phyloP scores from a whole-genome alignment of 495 filamentous ascomycete genomes.

The Pyrenopolyporus hunteri region DNA sequence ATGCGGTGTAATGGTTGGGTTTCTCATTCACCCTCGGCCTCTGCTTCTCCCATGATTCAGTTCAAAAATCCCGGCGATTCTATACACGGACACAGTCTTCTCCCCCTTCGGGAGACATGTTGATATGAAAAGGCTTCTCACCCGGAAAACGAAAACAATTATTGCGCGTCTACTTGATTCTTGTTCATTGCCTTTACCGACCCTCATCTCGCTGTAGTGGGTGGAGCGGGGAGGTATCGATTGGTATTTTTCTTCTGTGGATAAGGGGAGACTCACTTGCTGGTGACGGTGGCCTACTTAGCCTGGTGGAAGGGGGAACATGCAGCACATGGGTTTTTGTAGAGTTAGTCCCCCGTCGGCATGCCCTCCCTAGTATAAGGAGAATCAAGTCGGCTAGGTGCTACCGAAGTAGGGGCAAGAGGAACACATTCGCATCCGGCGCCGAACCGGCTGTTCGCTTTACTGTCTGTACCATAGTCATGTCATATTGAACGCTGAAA shows the following conservation, averaged over 20 bases:
- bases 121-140: constrained; percentile 40
- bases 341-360: constrained; percentile 18
- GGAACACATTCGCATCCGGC: constrained; percentile 41
- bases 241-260: constrained; percentile 32
- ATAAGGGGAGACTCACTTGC: constrained; percentile 36
- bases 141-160: constrained; percentile 37
- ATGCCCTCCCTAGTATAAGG: constrained; percentile 2
- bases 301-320: constrained; percentile 21
- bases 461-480: constrained; percentile 47
- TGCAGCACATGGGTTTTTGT: constrained; percentile 20
- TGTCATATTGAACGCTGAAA: constrained; percentile 45
- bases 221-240: constrained; percentile 39
- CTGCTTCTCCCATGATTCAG: constrained; percentile 31
- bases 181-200: constrained; percentile 38
- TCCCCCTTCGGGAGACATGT: constrained; percentile 31
- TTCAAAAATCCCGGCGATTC: constrained; percentile 27
- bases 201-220: constrained; percentile 35
- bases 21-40: constrained; percentile 17
- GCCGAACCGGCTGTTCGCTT: constrained; percentile 37
- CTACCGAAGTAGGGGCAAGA: constrained; percentile 32
- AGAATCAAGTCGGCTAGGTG: constrained; percentile 25
- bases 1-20: constrained; percentile 24
- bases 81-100: constrained; percentile 34
- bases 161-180: constrained; percentile 38
- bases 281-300: constrained; percentile 21